Conservation (phyloP, 1,284 basidiomycete genomes). For the Coniophora puteana region DNA sequence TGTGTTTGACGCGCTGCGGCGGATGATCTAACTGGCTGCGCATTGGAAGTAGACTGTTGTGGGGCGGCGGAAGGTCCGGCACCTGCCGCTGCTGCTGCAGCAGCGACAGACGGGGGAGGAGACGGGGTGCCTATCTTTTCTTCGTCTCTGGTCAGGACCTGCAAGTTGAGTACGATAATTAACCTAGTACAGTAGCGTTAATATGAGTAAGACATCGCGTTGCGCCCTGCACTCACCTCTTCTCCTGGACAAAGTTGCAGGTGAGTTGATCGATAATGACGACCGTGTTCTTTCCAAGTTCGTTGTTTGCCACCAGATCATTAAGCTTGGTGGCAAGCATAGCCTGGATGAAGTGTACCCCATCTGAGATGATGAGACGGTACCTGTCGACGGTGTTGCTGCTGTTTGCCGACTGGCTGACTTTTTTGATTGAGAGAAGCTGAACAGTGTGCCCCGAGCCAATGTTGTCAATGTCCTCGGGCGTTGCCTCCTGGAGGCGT, state of each 20-base stretch:
- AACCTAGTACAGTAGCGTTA: conserved; percentile 48
- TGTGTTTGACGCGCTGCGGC: conserved; percentile 12
- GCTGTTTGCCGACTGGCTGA: conserved; percentile 41
- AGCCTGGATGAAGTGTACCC: conserved; percentile 79
- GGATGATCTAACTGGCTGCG: conserved; percentile 8
- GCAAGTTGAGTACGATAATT: conserved; percentile 80
- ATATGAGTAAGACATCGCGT: conserved; percentile 2
- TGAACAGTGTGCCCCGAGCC: conserved; percentile 68
- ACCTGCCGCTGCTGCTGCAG: conserved; percentile 8
- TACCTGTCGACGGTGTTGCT: conserved; percentile 51
- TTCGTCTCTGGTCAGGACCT: conserved; percentile 46
- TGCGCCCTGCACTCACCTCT: conserved; percentile 52
- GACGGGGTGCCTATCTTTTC: conserved; percentile 80
- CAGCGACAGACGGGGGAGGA: conserved; percentile 24
- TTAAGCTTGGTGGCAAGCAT: conserved; percentile 97
- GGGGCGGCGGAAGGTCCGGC: conserved; percentile 11
- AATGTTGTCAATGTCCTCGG: conserved; percentile 48
- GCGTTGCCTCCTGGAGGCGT: conserved; percentile 44
- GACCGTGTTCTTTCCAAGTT: conserved; percentile 71
- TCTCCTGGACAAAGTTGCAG: conserved; percentile 82
- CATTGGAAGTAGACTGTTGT: conserved; percentile 13
- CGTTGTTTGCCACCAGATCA: conserved; percentile 64
- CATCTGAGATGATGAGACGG: conserved; percentile 79
- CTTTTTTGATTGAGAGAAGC: conserved; percentile 79
- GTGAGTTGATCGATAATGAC: conserved; percentile 77